Evolutionary conservation across 2,329 filamentous ascomycete species (phyloP), one percentile per base, ranked within the genome.

Genomic region (Plectosphaerella plurivora): DNA sequence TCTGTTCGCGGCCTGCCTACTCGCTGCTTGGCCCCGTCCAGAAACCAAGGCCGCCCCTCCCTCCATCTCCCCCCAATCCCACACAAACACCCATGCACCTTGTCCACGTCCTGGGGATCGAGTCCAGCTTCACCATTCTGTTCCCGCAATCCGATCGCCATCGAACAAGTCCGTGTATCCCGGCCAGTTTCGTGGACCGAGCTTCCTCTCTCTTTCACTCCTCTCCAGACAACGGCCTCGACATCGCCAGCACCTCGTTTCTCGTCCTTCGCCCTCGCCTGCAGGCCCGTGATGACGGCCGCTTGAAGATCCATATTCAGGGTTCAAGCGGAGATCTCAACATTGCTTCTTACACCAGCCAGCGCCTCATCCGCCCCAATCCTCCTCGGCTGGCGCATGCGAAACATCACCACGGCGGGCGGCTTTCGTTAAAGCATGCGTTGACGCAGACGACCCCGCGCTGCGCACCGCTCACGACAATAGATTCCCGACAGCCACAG

Each of bases 381-480:
- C 37, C 7, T 18, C 14, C 37, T 41, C 3, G 37, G 16, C 37
- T 14, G 37, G 37, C 37, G 37, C 37, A 41, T 41, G 37, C 10
- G 37, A 41, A 41, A 41, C 14, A 41, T 15, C n/a, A 44, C n/a
- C n/a, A 18, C n/a, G n/a, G 3, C 41, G 41, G 18, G 37, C 41
- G 28, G 28, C 28, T 33, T 12, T 12, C 28, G 12, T 44, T 18
- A 44, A 44, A 44, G 41, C 16, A 44, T 44, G 41, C 41, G 24
- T 52, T 45, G 41, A 48, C 47, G 24, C 45, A 56, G 4, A 50
- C 22, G 5, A 39, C n/a, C 28, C 8, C 25, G n/a, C 22, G 8
- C 16, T 36, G 50, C 33, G 45, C 44, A 53, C 51, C 47, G 53
- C 49, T 45, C 44, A 35, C 41, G 52, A 10, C 33, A 37, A n/a